Conservation (phyloP, 495 filamentous ascomycete genomes). For the Penicillium canariense region DNA sequence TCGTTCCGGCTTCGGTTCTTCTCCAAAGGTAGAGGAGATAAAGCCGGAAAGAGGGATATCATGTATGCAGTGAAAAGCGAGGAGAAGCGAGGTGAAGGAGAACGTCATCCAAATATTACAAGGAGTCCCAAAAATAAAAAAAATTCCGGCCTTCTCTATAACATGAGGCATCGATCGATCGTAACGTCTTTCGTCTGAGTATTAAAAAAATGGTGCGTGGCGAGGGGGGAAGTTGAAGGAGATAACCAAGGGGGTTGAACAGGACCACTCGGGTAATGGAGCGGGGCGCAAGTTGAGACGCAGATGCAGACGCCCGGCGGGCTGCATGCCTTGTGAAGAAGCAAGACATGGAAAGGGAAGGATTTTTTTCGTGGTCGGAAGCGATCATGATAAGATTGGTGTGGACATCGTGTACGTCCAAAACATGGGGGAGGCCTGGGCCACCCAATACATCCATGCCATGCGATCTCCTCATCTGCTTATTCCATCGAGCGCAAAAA, state of each 20-base stretch:
- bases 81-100: constrained; percentile 16
- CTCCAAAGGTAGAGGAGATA: not conserved
- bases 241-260: constrained; percentile 1
- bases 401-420: not conserved
- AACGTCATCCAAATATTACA: constrained; percentile 32
- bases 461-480: not conserved
- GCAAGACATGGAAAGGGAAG: constrained; percentile 3
- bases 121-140: constrained; percentile 19
- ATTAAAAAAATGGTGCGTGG: constrained; percentile 23
- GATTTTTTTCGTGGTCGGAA: constrained; percentile 19
- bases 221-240: constrained; percentile 30
- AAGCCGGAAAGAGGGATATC: constrained; percentile 7
- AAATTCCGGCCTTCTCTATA: constrained; percentile 43
- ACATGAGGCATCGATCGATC: constrained; percentile 49
- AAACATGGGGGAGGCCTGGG: not conserved
- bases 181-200: constrained; percentile 44
- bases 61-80: constrained; percentile 1
- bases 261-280: not conserved
- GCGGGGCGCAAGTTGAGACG: not conserved
- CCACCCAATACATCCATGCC: constrained; percentile 1
- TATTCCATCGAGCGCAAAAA: not conserved
- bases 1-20: constrained; percentile 2
- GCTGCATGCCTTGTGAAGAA: constrained; percentile 24
- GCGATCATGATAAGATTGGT: constrained; percentile 23
- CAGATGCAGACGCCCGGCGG: constrained; percentile 6